Base-by-base conservation (phyloP, 148 eudicot genomes). In the Rheum nobile region DNA sequence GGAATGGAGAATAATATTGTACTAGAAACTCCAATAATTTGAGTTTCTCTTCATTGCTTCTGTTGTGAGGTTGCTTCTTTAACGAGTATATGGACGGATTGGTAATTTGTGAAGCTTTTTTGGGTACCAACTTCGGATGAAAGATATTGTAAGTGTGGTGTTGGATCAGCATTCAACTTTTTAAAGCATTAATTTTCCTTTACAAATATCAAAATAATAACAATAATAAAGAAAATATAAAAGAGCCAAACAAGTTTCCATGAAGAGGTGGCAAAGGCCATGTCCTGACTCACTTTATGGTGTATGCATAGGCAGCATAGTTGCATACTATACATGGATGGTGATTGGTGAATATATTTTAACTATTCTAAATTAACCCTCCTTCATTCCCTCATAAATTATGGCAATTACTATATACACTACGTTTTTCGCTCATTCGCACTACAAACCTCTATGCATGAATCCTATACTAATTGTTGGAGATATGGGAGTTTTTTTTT, bases 211-310 rank as follows among this genome's bases (percentile, higher is more conserved):
- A 21, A 3, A 32, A 28, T 28, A 31, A 16, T 24, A 57, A 4
- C 2, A 14, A 16, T 10, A 11, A 29, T 4, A 65, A 32, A 34
- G 39, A 34, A 65, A 65, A 16, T 22, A 65, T 32, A 41, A 65
- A 65, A 65, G 39, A 65, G 70, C 70, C 70, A 65, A 65, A 65
- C 38, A 65, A 65, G 70, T 65, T 41, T 65, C 41, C 21, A 65
- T 32, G 70, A 34, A 65, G 38, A 32, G 70, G 70, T 65, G 70
- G 70, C 70, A 65, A 65, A 31, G 22, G 39, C 38, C 39, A 65
- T 65, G 21, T 29, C 69, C 2, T 65, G 3, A 29, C 39, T 65
- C 70, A 32, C 70, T 65, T 65, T 65, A 14, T 65, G 41, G 41
- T 65, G 39, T 65, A 65, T 65, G 65, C 19, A 50, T 50, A 50